A percentile compares a stretch with the other conserved stretches of the same genome.
These are phyloP conservation scores for Graphiopsis chlorocephala DNA, from an alignment of 2,329 filamentous ascomycete species.

Conservation along the genomic window DNA sequence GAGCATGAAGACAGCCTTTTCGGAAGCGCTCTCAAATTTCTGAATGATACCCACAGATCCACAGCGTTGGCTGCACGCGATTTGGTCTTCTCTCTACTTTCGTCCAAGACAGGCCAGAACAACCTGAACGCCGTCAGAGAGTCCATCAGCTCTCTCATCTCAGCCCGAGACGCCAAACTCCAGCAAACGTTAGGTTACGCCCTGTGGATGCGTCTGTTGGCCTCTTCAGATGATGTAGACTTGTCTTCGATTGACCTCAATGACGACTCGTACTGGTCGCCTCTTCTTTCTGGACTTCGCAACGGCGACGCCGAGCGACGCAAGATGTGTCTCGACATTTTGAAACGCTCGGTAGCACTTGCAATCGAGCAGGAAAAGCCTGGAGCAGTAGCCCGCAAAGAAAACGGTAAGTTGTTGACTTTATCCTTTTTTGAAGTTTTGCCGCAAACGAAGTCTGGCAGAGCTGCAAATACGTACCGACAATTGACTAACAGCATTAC, in stretches of 20 bases:
- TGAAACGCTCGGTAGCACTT: slow-evolving; percentile 40
- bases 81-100: slow-evolving; percentile 4
- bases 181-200: slow-evolving; percentile 24
- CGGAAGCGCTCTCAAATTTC: neutral
- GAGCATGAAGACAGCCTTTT: neutral
- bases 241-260: slow-evolving; percentile 8
- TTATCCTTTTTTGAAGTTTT: too few relatives aligned
- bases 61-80: slow-evolving; percentile 12
- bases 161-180: slow-evolving; percentile 4
- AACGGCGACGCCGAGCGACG: slow-evolving; percentile 45
- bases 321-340: slow-evolving; percentile 46
- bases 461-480: neutral
- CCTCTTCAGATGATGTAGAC: slow-evolving; percentile 12
- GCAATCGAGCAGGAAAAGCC: slow-evolving; percentile 22
- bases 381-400: slow-evolving; percentile 14
- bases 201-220: slow-evolving; percentile 29
- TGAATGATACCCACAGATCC: neutral
- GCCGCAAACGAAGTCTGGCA: neutral
- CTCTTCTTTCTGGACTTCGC: slow-evolving; percentile 39
- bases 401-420: slow-evolving; percentile 18
- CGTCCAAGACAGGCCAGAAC: neutral
- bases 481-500: slow-evolving; percentile 2
- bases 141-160: neutral
- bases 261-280: slow-evolving; percentile 39
- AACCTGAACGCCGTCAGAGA: neutral